Evolutionary conservation across 768 basidiomycete genomes (phyloP), one percentile per base, ranked within the genome.

Genomic region (Xanthoconium purpureum): DNA sequence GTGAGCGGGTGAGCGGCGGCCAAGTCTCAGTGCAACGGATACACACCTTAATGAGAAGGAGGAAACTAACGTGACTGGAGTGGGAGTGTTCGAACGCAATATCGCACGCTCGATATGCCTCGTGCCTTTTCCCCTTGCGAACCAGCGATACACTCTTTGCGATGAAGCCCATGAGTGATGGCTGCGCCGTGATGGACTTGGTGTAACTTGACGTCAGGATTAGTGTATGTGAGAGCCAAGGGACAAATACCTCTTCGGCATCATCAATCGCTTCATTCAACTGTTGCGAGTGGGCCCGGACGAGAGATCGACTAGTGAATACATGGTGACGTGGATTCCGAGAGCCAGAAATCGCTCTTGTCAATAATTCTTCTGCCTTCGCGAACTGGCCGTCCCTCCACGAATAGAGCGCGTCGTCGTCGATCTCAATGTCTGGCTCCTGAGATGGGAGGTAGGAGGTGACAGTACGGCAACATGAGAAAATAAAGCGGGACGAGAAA

Each of bases 201-300:
- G 17, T 36, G 14, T 24, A 7, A n/a, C 17, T 24, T 35, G 14
- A 12, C 2, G 20, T 43, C 40, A 42, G 50, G 2, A 14, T 33
- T 30, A 20, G 30, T 7, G 17, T 13, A 15, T 12, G 8, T n/a
- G 10, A 38, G 17, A 10, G 3, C 2, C 11, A 35, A 14, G 7
- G 3, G 24, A 10, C 12, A 2, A 10, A 37, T 9, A 63, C 63
- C 45, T 47, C 8, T 24, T 56, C 18, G 1, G 60, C 60, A 33
- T 62, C 54, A 0, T n/a, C 12, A 17, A 35, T 24, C 17, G 8
- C 59, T 33, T n/a, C 10, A 4, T 24, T 24, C 24, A 24, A 47
- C 20, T n/a, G 52, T 6, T 10, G 20, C 45, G 39, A 32, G 14
- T 46, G 45, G 5, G 52, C 46, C 0, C 46, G 52, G 10, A 47